Evolutionary conservation across 805 yeast genomes (phyloP), one percentile per base, ranked within the genome.

Genomic region (Osmozyma mogii): DNA sequence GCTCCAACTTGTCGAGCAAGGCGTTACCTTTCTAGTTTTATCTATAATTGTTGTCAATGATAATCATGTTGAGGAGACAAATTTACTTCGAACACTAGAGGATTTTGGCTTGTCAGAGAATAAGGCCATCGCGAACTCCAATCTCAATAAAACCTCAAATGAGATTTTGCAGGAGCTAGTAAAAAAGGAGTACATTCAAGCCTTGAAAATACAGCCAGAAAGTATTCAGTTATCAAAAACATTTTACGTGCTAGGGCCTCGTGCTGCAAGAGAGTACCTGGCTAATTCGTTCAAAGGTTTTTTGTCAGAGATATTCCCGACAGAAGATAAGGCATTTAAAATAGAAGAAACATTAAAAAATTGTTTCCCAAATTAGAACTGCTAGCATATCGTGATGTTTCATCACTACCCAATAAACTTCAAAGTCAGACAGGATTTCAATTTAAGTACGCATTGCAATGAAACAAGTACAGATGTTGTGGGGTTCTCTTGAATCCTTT

Each of bases 181-280:
- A 15, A 50, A 41, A 35, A 42, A 45, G 25, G 64, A 58, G 9
- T 62, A 61, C n/a, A n/a, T n/a, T n/a, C n/a, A n/a, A n/a, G n/a
- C 34, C 25, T 60, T 7, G 34, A 30, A 8, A 42, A 39, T 22
- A 44, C 40, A 14, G 21, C 27, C 2, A 15, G 39, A 6, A 38
- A 33, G 11, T 44, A 39, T 3, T 29, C 44, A 11, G 45, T 37
- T 9, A 37, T 40, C 4, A 29, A 29, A 7, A 25, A 21, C 10
- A 23, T 31, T 19, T 29, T 60, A 50, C 35, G 31, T 43, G 2
- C 37, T 62, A 17, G 68, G 68, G 2, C 44, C 50, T 22, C 38
- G 66, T 15, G 43, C 59, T 6, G 28, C 52, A 15, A 40, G 48
- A 13, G 68, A 62, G 37, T 7, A 9, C 7, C 9, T 9, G 20